These are phyloP conservation scores for Metschnikowia amazonensis DNA, from an alignment of 805 yeast species.

Conservation along the genomic window DNA sequence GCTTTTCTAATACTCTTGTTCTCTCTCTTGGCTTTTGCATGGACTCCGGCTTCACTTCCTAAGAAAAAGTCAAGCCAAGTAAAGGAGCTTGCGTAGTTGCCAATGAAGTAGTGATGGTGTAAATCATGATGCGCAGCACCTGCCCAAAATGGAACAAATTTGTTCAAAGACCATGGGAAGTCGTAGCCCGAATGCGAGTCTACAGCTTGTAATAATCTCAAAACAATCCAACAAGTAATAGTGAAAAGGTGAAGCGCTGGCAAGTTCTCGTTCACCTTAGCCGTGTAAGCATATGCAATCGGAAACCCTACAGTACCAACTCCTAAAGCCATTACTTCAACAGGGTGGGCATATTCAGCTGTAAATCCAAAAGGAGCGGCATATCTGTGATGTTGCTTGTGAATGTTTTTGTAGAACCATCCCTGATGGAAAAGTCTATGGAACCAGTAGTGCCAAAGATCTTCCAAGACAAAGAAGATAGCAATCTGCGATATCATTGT, in stretches of 20 bases:
- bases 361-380: constrained; percentile 98
- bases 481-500: constrained; percentile 64
- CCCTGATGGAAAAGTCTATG: constrained; percentile 90
- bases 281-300: constrained; percentile 38
- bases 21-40: constrained; percentile 48
- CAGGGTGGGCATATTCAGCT: constrained; percentile 97
- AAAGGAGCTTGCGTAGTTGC: constrained; percentile 55
- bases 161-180: constrained; percentile 94
- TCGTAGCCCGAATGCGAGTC: constrained; percentile 98
- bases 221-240: constrained; percentile 80
- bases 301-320: constrained; percentile 97
- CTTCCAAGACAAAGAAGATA: constrained; percentile 81
- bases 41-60: constrained; percentile 55
- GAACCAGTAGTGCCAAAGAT: constrained; percentile 95
- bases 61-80: constrained; percentile 55
- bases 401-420: constrained; percentile 84
- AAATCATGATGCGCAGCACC: constrained; percentile 98
- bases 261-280: constrained; percentile 63
- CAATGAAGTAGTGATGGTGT: constrained; percentile 86
- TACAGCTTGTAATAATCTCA: constrained; percentile 92
- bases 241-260: constrained; percentile 78
- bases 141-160: constrained; percentile 93
- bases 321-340: constrained; percentile 86
- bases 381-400: constrained; percentile 95
- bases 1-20: constrained; percentile 38